Conservation (phyloP, 768 basidiomycete genomes). For the Tricholoma sp. region DNA sequence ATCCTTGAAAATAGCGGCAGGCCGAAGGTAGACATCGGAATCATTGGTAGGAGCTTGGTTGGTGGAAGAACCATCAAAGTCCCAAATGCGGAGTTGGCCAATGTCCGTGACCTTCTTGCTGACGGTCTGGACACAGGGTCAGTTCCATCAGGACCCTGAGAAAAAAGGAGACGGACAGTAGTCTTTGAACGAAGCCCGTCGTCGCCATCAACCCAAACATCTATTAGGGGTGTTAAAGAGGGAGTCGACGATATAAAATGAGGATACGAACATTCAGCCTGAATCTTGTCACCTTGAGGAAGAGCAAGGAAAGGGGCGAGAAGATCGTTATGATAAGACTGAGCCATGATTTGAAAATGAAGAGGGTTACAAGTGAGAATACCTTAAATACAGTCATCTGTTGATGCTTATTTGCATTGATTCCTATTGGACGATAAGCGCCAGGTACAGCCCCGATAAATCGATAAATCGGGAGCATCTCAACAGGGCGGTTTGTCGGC, state of each 20-base stretch:
- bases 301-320: conserved; percentile 88
- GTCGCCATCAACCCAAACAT: conserved; percentile 98
- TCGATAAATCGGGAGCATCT: neutral
- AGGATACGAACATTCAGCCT: conserved; percentile 81
- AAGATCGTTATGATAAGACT: conserved; percentile 71
- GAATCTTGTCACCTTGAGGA: conserved; percentile 85
- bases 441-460: neutral
- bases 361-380: conserved; percentile 13
- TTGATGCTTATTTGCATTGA: conserved; percentile 19
- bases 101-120: conserved; percentile 83
- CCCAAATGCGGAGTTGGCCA: conserved; percentile 92
- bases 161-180: conserved; percentile 50
- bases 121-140: conserved; percentile 58
- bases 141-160: conserved; percentile 5
- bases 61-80: conserved; percentile 98
- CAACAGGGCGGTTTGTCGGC: too few species aligned
- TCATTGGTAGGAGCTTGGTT: conserved; percentile 94
- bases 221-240: conserved; percentile 34
- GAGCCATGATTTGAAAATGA: conserved; percentile 20
- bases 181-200: conserved; percentile 95
- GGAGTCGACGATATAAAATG: conserved; percentile 7
- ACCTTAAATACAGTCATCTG: conserved; percentile 15
- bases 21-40: conserved; percentile 98
- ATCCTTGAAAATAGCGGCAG: conserved; percentile 96
- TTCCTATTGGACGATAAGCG: conserved; percentile 44